Evolutionary conservation across 2,329 filamentous ascomycete genomes (phyloP), one percentile per base, ranked within the genome.

Genomic region (Diaporthe citrichinensis): DNA sequence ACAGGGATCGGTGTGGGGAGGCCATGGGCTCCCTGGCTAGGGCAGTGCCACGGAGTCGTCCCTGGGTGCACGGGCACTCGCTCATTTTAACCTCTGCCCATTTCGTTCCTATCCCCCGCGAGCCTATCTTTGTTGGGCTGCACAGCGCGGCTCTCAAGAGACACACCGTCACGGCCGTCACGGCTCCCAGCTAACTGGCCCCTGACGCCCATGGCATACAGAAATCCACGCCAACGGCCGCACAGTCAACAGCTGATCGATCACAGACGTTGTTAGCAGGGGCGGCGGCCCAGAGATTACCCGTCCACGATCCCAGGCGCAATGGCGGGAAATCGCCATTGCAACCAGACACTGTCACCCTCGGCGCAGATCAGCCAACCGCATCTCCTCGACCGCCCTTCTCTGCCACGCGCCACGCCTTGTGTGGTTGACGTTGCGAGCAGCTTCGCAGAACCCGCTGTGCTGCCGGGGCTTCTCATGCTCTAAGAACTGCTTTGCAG

Each of bases 81-180:
- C 49, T 69, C 65, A 69, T 69, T 69, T 69, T 53, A 55, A 55
- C 65, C 65, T 69, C 65, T 69, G 4, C 65, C 65, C 65, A 69
- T 55, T 55, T 55, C n/a, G 65, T 69, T 28, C 14, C 49, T 55
- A 69, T 55, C 49, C 49, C 34, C 65, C 65, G 65, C 65, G 65
- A 17, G 49, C 65, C 34, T 55, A 55, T 55, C 49, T 69, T 41
- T 39, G 65, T 69, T 39, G 34, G 65, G 49, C 65, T 69, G 49
- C 65, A 68, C 49, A 49, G 58, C 71, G 71, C 58, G 59, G 58
- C 59, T 46, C 57, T 55, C 57, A 28, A 61, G 28, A 59, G 41
- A 73, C 36, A 55, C 34, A 36, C 58, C 46, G 58, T 65, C 20
- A 23, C 36, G 51, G 58, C 55, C 20, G 23, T 49, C 46, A 46